Conservation (phyloP, 2,329 filamentous ascomycete species). For the Aspergillus fumigatiaffinis region DNA sequence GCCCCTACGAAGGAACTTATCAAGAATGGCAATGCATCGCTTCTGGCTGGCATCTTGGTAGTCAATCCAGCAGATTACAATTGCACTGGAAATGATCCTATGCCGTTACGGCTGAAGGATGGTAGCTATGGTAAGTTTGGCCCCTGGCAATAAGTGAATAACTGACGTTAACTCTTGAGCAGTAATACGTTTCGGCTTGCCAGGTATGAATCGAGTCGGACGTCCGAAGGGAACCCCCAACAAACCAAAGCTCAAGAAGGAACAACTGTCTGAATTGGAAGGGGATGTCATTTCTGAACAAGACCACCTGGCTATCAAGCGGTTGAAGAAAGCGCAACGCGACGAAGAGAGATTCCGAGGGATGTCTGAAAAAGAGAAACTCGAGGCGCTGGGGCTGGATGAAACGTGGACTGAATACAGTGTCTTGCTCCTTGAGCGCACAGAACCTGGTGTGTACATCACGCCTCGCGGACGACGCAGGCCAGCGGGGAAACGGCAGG, state of each 20-base stretch:
- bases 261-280: constrained; percentile 8
- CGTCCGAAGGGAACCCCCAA: constrained; percentile 15
- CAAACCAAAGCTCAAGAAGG: constrained; percentile 10
- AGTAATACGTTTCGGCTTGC: background rate
- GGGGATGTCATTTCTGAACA: constrained; percentile 6
- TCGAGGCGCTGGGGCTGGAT: constrained; percentile 38
- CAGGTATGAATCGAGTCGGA: constrained; percentile 1
- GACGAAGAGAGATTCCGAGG: constrained; percentile 20
- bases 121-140: constrained; percentile 28
- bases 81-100: constrained; percentile 33
- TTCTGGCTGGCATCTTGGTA: constrained; percentile 37
- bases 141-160: background rate
- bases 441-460: constrained; percentile 38
- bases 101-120: constrained; percentile 24
- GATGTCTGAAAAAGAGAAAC: constrained; percentile 36
- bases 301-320: constrained; percentile 2
- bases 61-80: constrained; percentile 32
- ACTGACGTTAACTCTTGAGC: background rate
- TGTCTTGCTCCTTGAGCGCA: constrained; percentile 34
- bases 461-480: constrained; percentile 37
- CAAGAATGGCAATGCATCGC: constrained; percentile 40
- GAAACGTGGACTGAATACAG: constrained; percentile 41
- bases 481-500: constrained; percentile 34
- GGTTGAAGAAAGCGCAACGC: constrained; percentile 10
- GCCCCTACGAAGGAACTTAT: constrained; percentile 32